These are phyloP conservation scores for Amphicarpaea edgeworthii DNA, from an alignment of 306 rosid genomes.

Conservation along the genomic window DNA sequence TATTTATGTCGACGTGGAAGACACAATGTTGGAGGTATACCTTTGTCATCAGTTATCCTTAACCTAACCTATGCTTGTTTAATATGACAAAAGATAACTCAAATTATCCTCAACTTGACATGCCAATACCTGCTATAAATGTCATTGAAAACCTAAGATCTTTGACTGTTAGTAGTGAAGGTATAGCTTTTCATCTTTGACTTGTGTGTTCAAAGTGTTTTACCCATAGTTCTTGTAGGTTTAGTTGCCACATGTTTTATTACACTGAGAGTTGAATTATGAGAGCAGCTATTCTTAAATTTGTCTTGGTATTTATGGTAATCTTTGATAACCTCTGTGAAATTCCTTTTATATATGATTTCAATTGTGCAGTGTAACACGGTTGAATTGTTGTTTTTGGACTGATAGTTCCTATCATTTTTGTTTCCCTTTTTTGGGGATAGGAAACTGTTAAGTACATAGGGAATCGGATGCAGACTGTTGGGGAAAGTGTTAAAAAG, in stretches of 20 bases:
- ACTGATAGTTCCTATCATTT: not conserved
- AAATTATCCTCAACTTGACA: slow-evolving; percentile 1
- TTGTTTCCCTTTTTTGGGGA: slow-evolving; percentile 34
- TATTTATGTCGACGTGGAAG: slow-evolving; percentile 89
- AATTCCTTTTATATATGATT: slow-evolving; percentile 7
- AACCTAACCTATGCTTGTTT: not conserved
- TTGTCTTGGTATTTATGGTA: slow-evolving; percentile 13
- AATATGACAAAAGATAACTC: not conserved
- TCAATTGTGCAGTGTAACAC: not conserved
- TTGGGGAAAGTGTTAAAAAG: slow-evolving; percentile 76
- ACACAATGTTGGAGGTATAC: slow-evolving; percentile 71
- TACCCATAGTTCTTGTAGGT: not conserved
- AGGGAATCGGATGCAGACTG: slow-evolving; percentile 82
- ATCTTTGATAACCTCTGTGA: slow-evolving; percentile 20
- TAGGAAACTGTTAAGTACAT: slow-evolving; percentile 81
- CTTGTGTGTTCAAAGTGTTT: not conserved
- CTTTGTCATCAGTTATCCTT: slow-evolving; percentile 37
- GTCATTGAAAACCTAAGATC: slow-evolving; percentile 11
- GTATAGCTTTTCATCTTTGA: slow-evolving; percentile 25
- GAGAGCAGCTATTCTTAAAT: slow-evolving; percentile 11
- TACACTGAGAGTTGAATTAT: slow-evolving; percentile 18
- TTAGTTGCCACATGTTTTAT: slow-evolving; percentile 1
- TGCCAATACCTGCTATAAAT: slow-evolving; percentile 9
- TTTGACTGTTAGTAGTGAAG: slow-evolving; percentile 3
- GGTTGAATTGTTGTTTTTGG: slow-evolving; percentile 19